phyloP scores from a whole-genome alignment of 768 basidiomycete species.

The Russula emetica region DNA sequence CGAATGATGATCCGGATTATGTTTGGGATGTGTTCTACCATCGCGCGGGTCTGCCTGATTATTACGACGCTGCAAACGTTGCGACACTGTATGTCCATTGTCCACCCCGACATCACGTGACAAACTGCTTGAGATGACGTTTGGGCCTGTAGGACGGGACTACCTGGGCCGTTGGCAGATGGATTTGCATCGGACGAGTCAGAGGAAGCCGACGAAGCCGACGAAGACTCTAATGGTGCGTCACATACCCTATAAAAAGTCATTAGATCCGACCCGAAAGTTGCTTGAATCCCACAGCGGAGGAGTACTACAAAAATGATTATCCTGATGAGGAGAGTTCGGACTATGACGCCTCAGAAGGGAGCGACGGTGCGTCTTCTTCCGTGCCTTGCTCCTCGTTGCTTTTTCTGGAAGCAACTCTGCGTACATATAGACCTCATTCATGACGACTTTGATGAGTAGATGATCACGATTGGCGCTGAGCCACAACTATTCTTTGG shows the following conservation, averaged over 20 bases:
- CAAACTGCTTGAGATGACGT: not conserved
- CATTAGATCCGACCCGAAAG: not conserved
- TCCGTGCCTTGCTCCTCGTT: not conserved
- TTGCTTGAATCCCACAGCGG: constrained; percentile 42
- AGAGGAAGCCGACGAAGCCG: constrained; percentile 68
- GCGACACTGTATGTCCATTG: constrained; percentile 59
- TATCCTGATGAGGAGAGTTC: constrained; percentile 66
- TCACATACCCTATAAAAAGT: not conserved
- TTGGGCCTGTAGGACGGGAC: constrained; percentile 47
- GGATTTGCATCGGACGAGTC: constrained; percentile 47
- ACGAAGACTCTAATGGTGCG: constrained; percentile 81
- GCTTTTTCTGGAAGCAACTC: not conserved
- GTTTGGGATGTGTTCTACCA: constrained; percentile 86
- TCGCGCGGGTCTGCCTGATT: constrained; percentile 52
- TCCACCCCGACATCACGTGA: constrained; percentile 18
- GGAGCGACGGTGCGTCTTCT: constrained; percentile 24
- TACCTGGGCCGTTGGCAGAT: constrained; percentile 55
- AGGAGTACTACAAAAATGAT: constrained; percentile 82
- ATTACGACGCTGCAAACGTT: constrained; percentile 56
- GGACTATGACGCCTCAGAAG: constrained; percentile 34
- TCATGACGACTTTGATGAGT: not conserved
- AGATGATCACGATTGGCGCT: constrained; percentile 1
- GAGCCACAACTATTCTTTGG: not conserved
- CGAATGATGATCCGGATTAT: constrained; percentile 50
- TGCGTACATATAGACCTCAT: constrained; percentile 6